phyloP scores from a whole-genome alignment of 345 rosid genomes.

The Conringia planisiliqua region DNA sequence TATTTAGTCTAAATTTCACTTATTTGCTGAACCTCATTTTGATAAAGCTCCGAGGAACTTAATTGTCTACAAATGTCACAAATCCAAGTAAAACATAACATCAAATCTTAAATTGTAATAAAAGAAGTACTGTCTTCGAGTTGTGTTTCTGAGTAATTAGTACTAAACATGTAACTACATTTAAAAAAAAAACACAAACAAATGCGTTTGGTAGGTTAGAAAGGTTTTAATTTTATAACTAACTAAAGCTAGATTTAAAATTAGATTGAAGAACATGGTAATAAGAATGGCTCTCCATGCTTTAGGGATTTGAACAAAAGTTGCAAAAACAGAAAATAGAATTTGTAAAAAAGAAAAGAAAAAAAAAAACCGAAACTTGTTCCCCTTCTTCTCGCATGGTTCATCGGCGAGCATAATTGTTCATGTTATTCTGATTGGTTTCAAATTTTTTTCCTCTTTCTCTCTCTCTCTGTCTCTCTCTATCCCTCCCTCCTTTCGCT shows the following conservation, averaged over 20 bases:
- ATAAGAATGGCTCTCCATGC: slow-evolving; percentile 37
- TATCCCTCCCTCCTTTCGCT: not conserved
- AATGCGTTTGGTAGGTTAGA: not conserved
- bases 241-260: slow-evolving; percentile 27
- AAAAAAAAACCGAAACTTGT: not conserved
- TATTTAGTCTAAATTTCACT: not conserved
- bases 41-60: not conserved
- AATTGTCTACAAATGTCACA: too few species aligned
- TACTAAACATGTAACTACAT: too few species aligned
- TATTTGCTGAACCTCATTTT: not conserved
- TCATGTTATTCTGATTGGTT: slow-evolving; percentile 26
- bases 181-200: not conserved
- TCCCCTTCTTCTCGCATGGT: slow-evolving; percentile 27
- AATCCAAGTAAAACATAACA: not conserved
- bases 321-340: slow-evolving; percentile 21
- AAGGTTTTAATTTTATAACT: not conserved
- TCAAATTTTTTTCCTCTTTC: not conserved
- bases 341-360: not conserved
- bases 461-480: not conserved
- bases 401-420: slow-evolving; percentile 20
- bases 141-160: not conserved
- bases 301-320: slow-evolving; percentile 26
- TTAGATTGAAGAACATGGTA: not conserved
- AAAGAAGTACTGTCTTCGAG: not conserved
- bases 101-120: not conserved